Base-by-base conservation (phyloP, 2,329 filamentous ascomycete genomes). In the Colletotrichum gloeosporioides region DNA sequence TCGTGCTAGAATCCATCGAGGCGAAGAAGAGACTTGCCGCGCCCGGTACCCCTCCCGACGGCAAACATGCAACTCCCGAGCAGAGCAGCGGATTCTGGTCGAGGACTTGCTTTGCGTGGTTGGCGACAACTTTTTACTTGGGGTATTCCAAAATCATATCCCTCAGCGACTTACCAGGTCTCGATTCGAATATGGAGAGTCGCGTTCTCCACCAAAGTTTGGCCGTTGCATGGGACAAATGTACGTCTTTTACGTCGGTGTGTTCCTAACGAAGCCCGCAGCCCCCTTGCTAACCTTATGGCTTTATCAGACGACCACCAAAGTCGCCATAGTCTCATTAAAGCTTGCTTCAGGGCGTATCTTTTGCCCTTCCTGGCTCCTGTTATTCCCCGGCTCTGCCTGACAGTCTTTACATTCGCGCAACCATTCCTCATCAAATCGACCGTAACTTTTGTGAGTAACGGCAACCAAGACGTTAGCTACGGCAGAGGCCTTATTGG, bases 371-470 rank as follows among this genome's bases (percentile, higher is more conserved):
- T 82, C 27, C 22, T 79, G 8, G 74, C 78, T 1, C 75, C 75
- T 2, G 49, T 81, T n/a, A 71, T 82, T 5, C 81, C 81, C 5
- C 79, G 82, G 8, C 77, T 84, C 0, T 78, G 76, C 57, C 77
- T 79, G 12, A 79, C 81, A 3, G 77, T 75, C 9, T 82, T 83
- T 36, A 82, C 77, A 12, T 84, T 84, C 75, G 68, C 79, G 1
- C 82, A 83, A 66, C 82, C 82, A 4, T 80, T 84, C 34, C 77
- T 84, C 2, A 81, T 84, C 36, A 78, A 80, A 5, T 78, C 73
- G 2, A 79, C 80, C 0, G 79, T 83, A 1, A 71, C 32, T 10
- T 81, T 72, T 29, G 75, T 81, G 1, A 67, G 75, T 4, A 36
- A 79, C 5, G 53, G 74, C 2, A 27, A 77, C 1, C 72, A 79